Percentiles rank a stretch among this genome's conserved stretches.
Evolutionary conservation across 176 grass and related monocot species (phyloP).

Genomic region (Eleusine coracana): DNA sequence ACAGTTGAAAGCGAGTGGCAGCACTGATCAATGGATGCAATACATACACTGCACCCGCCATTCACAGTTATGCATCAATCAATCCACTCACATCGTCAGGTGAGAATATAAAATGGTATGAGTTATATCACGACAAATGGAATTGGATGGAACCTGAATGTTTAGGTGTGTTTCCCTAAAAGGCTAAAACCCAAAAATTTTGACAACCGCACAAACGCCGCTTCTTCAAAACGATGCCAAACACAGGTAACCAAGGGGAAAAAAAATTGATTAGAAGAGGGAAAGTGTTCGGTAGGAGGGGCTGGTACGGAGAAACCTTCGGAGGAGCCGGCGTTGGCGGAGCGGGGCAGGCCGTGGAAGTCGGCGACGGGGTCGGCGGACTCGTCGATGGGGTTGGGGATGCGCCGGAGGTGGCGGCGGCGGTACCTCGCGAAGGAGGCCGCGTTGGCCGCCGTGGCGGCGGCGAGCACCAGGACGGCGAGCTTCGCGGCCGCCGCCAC

Average conservation of each 20-base stretch:
- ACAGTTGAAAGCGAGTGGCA: neutral
- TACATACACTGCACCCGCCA: neutral
- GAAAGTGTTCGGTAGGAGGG: neutral
- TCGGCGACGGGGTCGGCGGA: conserved; percentile 66
- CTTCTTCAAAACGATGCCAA: neutral
- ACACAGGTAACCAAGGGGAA: neutral
- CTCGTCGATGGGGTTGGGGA: conserved; percentile 71
- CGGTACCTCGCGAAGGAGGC: conserved; percentile 67
- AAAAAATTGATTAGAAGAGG: neutral
- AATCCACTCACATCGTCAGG: neutral
- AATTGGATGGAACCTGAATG: neutral
- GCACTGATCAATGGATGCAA: neutral
- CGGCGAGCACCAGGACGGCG: conserved; percentile 55
- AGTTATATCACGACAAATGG: neutral
- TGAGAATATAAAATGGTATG: neutral
- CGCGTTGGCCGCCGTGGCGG: conserved; percentile 62
- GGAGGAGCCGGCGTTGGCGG: neutral
- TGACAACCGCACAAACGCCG: neutral
- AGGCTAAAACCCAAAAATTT: conserved; percentile 23
- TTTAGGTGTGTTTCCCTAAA: neutral
- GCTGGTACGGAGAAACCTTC: neutral
- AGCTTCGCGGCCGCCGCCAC: conserved; percentile 62
- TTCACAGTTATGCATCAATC: neutral
- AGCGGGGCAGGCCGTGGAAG: conserved; percentile 52
- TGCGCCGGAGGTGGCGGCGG: conserved; percentile 63